These are phyloP conservation scores for Domatiomyces globalis DNA, from an alignment of 2,329 filamentous ascomycete species.

Conservation along the genomic window DNA sequence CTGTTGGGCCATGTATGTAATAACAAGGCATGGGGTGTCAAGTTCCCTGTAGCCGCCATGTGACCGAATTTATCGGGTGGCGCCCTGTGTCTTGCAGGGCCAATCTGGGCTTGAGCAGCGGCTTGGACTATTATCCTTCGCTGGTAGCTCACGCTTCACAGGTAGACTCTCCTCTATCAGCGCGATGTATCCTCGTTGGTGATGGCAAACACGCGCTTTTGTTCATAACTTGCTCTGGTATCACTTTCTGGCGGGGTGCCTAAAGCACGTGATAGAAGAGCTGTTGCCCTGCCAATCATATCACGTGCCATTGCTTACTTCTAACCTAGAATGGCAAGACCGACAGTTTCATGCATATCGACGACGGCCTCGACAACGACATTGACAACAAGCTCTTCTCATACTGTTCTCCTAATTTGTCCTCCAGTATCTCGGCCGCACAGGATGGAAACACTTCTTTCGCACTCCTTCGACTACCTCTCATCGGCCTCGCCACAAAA, in stretches of 20 bases:
- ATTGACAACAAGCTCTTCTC: too few species aligned
- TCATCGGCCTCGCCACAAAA: slow-evolving; percentile 82
- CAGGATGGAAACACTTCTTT: slow-evolving; percentile 78
- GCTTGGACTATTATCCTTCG: background rate
- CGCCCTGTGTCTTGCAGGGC: background rate
- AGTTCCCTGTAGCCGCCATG: background rate
- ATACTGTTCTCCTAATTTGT: background rate
- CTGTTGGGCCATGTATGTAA: background rate
- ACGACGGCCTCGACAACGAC: too few species aligned
- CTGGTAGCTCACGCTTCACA: background rate
- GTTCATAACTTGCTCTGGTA: background rate
- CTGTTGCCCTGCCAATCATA: background rate
- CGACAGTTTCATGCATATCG: too few species aligned
- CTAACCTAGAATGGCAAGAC: background rate
- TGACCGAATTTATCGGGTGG: background rate
- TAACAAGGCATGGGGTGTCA: background rate
- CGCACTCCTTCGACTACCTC: slow-evolving; percentile 89
- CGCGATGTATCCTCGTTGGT: background rate
- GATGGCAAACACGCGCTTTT: too few species aligned
- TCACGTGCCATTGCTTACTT: background rate
- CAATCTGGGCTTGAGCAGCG: background rate
- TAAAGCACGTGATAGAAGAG: background rate
- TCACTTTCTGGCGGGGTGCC: background rate
- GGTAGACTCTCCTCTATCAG: background rate
- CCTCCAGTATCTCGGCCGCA: background rate